Base-by-base conservation (phyloP, 1,139 yeast species). In the Blastobotrys ciferrii region DNA sequence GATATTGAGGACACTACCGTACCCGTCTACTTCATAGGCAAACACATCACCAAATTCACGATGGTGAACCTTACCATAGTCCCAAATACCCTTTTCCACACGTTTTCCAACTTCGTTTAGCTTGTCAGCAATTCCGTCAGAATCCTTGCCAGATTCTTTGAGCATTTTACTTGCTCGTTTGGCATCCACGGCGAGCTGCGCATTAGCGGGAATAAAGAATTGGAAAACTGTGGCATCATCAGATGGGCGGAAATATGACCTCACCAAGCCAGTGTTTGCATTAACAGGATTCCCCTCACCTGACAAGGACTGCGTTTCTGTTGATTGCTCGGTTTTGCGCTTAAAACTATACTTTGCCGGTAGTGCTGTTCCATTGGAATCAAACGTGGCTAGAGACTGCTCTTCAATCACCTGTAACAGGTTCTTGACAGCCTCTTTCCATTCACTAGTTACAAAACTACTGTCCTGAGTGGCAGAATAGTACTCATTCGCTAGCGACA, bases 11-110 rank as follows among this genome's bases (percentile, higher is more conserved):
- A 76, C 58, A 28, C 95, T 76, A 1, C 95, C 96, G 63, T 77
- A 89, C 0, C 96, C 96, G 64, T 88, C 96, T 7, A 88, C 84
- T 63, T 88, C 96, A 59, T 84, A 88, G 0, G 96, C 96, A 59
- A 80, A 87, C 1, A 88, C 95, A 52, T 76, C 73, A 1, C 96
- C 96, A 66, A 73, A 84, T 3, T 59, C 67, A 1, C 86, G 84
- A 64, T 88, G 95, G 3, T 79, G 69, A 7, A 81, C 74, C 2
- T 83, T 76, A 0, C 87, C 96, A 64, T 78, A 74, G 36, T 77
- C 69, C 60, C 78, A 74, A 39, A 89, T 80, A 0, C 92, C 95
- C 1, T 59, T 52, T 13, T 70, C 67, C 38, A 88, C 77, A 0
- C 62, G 60, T 1, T 62, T 58, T 7, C 83, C 76, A 46, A 77